Evolutionary conservation across 2,329 filamentous ascomycete species (phyloP), one percentile per base, ranked within the genome.

Genomic region (Ophioceras dolichostomum): DNA sequence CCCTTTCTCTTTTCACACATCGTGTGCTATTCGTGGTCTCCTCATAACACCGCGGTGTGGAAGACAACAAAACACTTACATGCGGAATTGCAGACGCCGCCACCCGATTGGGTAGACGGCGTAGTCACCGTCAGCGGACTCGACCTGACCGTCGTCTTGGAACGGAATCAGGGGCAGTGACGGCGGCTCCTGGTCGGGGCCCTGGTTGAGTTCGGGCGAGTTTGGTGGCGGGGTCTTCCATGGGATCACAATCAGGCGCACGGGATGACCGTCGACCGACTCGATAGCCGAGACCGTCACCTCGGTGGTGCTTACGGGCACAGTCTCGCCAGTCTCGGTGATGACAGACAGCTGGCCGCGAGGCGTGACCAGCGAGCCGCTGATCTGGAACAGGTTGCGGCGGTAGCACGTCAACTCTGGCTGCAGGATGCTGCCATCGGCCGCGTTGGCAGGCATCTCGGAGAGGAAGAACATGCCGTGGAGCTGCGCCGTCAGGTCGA

Each of bases 191-290:
- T 89, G 87, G 54, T 96, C 89, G 1, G 65, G 65, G 2, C 64
- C 64, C 43, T 80, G 74, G 43, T 61, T 68, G 41, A 78, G 67
- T 45, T 81, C 75, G n/a, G 76, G 70, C 4, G 79, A 76, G 58
- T 80, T 84, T 36, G 83, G 84, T 20, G 83, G 84, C 2, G 87
- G 88, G 2, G 88, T 95, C 65, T 96, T 96, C 89, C 89, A 96
- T 1, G 89, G 89, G 41, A 96, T 94, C 7, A 91, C 91, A 44
- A 96, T 95, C 43, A 96, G 79, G 49, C 93, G 89, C 31, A 95
- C 86, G 0, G 83, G 65, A 49, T 94, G 89, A 24, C 86, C 85
- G 55, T 96, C 89, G 13, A 94, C 87, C 2, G 89, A 95, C 56
- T 96, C 89, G 34, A 87, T 94, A 8, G 89, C 89, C 5, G 86